These are phyloP conservation scores for Gnetum montanum DNA, from an alignment of 75 land plant genomes.

Conservation along the genomic window DNA sequence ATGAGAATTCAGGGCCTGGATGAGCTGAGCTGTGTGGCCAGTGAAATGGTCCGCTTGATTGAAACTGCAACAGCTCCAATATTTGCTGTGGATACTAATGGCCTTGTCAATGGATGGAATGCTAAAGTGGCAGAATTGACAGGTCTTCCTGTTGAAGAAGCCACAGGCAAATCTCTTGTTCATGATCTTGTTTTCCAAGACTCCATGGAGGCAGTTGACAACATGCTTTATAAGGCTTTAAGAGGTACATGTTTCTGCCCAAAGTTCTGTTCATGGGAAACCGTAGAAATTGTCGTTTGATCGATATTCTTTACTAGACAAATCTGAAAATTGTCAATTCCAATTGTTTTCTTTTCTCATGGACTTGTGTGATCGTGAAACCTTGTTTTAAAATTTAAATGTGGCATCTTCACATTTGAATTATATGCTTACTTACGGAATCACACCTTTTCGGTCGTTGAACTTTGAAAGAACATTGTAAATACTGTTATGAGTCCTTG, in stretches of 20 bases:
- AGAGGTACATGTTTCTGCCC: slow-evolving; percentile 48
- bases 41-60: slow-evolving; percentile 94
- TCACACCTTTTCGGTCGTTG: too few relatives aligned
- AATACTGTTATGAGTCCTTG: slow-evolving; percentile 1
- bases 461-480: background rate
- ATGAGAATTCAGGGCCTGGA: slow-evolving; percentile 79
- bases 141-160: slow-evolving; percentile 76
- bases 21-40: slow-evolving; percentile 96
- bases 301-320: background rate
- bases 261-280: background rate
- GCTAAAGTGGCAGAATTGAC: slow-evolving; percentile 91
- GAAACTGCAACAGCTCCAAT: slow-evolving; percentile 99
- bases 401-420: too few relatives aligned
- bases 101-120: slow-evolving; percentile 96
- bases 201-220: slow-evolving; percentile 52
- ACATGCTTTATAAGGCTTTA: slow-evolving; percentile 67
- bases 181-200: slow-evolving; percentile 74
- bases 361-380: too few relatives aligned
- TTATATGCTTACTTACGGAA: too few relatives aligned
- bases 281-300: too few relatives aligned
- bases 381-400: too few relatives aligned
- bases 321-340: background rate
- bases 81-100: slow-evolving; percentile 82
- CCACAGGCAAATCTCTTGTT: slow-evolving; percentile 88
- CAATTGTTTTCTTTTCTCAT: background rate